Conservation (phyloP, 345 rosid genomes). For the Eutrema japonicum region DNA sequence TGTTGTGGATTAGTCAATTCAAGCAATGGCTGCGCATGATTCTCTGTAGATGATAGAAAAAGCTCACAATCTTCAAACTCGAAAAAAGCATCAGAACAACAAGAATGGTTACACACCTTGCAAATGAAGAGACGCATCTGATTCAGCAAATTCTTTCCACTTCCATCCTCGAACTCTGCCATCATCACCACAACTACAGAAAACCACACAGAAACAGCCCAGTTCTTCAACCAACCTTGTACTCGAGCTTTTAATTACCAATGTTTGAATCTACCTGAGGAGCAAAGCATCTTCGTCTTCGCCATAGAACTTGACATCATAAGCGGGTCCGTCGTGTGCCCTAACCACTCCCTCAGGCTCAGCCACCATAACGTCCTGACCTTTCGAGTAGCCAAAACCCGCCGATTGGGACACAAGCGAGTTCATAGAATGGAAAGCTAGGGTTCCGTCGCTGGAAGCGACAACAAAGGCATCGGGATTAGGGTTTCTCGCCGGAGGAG, state of each 20-base stretch:
- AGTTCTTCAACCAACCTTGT: not conserved
- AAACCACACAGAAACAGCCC: not conserved
- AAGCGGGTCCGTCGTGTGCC: slow-evolving; percentile 89
- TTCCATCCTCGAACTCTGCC: slow-evolving; percentile 91
- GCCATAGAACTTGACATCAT: slow-evolving; percentile 89
- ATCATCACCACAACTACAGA: slow-evolving; percentile 92
- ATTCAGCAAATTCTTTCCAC: slow-evolving; percentile 65
- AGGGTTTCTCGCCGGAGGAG: slow-evolving; percentile 58
- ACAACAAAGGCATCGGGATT: slow-evolving; percentile 64
- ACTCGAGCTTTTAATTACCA: slow-evolving; percentile 16
- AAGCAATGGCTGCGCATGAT: slow-evolving; percentile 62
- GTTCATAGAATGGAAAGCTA: slow-evolving; percentile 73
- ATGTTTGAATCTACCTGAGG: slow-evolving; percentile 58
- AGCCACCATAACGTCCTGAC: slow-evolving; percentile 45
- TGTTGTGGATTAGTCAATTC: slow-evolving; percentile 85
- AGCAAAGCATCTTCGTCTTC: slow-evolving; percentile 68
- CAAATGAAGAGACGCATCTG: slow-evolving; percentile 48
- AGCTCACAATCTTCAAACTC: slow-evolving; percentile 9
- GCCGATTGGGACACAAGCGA: slow-evolving; percentile 67
- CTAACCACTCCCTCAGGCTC: slow-evolving; percentile 65
- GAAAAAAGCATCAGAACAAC: not conserved
- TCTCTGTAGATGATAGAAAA: slow-evolving; percentile 52
- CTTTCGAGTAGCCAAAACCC: slow-evolving; percentile 37
- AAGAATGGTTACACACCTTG: slow-evolving; percentile 54
- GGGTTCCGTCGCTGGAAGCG: slow-evolving; percentile 82